Base-by-base conservation (phyloP, 164 flowering plant genomes). In the Piper betle region DNA sequence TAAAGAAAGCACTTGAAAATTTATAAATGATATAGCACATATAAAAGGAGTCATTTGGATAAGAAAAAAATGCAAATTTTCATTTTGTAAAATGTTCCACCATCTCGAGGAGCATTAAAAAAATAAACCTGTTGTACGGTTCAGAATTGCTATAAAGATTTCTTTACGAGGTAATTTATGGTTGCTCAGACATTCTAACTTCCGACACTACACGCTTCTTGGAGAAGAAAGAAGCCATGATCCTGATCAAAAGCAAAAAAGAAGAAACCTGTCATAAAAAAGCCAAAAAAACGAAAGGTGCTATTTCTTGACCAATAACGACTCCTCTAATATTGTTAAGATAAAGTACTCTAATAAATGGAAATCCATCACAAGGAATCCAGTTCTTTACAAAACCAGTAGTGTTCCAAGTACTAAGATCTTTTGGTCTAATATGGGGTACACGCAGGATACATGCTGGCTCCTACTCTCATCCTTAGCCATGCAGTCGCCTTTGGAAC, bases 381-480 rank as follows among this genome's bases (percentile, higher is more conserved):
- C 15, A 10, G 3, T 10, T 46, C 11, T 46, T 46, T 46, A 46
- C 15, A 46, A 46, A 46, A 15, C 46, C 9, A 46, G 3, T 10
- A 46, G 15, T 10, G 50, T 46, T 46, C 15, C 50, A 12, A 10
- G 11, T 46, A 2, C 6, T 46, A 46, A 15, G 50, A 46, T 12
- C 50, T 15, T 10, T 15, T 8, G 10, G 50, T 15, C 33, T 16
- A 9, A 25, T 16, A 54, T 54, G 57, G 18, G 17, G 2, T 18
- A 54, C 57, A 54, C 57, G 57, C 18, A 54, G 17, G 57, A 20
- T 54, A 20, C 57, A 54, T 54, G 57, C 37, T 54, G 20, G 57
- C 57, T 17, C 37, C 57, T 4, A 54, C 18, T 25, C 57, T 18
- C 11, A 54, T 54, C 57, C 50, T 46, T 15, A 10, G 50, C 50